Evolutionary conservation across 768 basidiomycete species (phyloP).

Genomic region (Amanita muscaria): DNA sequence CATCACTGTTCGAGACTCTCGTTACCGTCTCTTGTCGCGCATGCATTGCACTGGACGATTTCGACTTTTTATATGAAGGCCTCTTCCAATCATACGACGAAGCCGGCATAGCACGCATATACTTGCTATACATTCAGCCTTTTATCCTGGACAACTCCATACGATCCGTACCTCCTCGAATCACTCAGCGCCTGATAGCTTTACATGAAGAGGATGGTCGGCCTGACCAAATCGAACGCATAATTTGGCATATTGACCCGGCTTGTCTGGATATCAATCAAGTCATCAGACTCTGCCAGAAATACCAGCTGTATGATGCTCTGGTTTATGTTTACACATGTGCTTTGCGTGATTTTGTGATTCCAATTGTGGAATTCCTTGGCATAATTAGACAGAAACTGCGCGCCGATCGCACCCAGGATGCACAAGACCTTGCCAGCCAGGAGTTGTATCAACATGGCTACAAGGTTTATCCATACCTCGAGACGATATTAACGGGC

Average conservation of each 20-base stretch:
- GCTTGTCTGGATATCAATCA: conserved; percentile 89
- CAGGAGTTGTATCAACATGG: conserved; percentile 42
- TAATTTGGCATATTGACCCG: conserved; percentile 97
- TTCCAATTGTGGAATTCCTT: conserved; percentile 81
- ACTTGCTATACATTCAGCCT: conserved; percentile 70
- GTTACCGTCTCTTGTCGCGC: conserved; percentile 72
- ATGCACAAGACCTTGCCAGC: conserved; percentile 21
- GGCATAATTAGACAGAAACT: conserved; percentile 61
- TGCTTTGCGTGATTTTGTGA: conserved; percentile 80
- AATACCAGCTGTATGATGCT: conserved; percentile 81
- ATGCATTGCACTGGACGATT: conserved; percentile 71
- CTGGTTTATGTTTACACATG: conserved; percentile 90
- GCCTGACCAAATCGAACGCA: conserved; percentile 70
- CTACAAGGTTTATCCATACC: conserved; percentile 87
- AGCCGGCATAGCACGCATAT: conserved; percentile 77
- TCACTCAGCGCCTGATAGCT: conserved; percentile 77
- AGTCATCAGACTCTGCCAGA: conserved; percentile 78
- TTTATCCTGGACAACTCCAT: conserved; percentile 74
- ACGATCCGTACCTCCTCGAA: conserved; percentile 70
- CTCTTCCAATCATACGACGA: conserved; percentile 86
- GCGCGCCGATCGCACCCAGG: conserved; percentile 15
- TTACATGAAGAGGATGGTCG: conserved; percentile 65
- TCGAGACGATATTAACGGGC: conserved; percentile 74
- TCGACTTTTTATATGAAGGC: conserved; percentile 88
- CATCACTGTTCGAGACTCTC: conserved; percentile 80